Conservation (phyloP, 495 filamentous ascomycete species). For the Xylaria nigripes region DNA sequence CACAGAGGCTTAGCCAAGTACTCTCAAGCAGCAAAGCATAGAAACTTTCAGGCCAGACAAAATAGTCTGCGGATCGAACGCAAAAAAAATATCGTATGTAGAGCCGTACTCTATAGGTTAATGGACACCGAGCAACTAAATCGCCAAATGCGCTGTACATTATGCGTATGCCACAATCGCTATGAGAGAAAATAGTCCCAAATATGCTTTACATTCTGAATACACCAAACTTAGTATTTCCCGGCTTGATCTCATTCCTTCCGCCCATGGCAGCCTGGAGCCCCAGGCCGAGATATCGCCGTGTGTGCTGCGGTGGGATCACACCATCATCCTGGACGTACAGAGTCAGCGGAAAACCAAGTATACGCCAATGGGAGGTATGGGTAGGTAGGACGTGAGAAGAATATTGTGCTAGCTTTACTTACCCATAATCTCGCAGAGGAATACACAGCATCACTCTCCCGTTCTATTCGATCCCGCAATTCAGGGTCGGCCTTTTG, state of each 20-base stretch:
- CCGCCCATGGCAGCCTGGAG: conserved; percentile 71
- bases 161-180: neutral
- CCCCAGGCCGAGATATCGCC: conserved; percentile 73
- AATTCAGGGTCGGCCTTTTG: conserved; percentile 73
- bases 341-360: conserved; percentile 20
- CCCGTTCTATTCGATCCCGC: conserved; percentile 76
- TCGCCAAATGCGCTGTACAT: neutral
- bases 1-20: too few species aligned
- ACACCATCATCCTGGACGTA: conserved; percentile 69
- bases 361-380: neutral
- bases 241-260: conserved; percentile 47
- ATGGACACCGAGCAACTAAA: too few species aligned
- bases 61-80: too few species aligned
- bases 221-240: conserved; percentile 78
- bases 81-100: too few species aligned
- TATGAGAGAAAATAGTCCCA: neutral
- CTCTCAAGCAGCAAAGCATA: too few species aligned
- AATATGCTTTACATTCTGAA: conserved; percentile 72
- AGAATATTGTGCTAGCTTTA: conserved; percentile 1
- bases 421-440: conserved; percentile 81
- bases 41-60: too few species aligned
- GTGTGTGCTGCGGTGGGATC: conserved; percentile 82
- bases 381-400: neutral
- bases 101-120: too few species aligned
- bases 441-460: conserved; percentile 83